These are phyloP conservation scores for Chaetothyriales sp. DNA, from an alignment of 2,329 filamentous ascomycete genomes.

Conservation along the genomic window DNA sequence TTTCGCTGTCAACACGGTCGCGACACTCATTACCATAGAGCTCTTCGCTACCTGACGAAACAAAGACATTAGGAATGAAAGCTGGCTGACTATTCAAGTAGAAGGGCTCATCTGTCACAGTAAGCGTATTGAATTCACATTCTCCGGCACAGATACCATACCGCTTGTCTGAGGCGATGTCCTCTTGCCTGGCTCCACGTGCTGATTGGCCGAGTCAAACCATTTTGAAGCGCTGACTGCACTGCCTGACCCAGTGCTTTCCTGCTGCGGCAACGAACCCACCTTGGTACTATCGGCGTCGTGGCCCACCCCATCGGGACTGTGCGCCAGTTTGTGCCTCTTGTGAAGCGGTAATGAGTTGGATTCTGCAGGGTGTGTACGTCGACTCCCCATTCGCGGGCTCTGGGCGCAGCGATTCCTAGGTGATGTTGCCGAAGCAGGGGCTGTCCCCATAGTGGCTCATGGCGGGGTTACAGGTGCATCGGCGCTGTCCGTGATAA, in stretches of 20 bases:
- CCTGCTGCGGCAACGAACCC: not conserved
- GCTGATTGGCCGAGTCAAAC: slow-evolving; percentile 15
- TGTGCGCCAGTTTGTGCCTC: slow-evolving; percentile 8
- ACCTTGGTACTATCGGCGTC: not conserved
- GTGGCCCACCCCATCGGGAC: not conserved
- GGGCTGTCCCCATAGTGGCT: slow-evolving; percentile 8
- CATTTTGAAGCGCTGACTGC: slow-evolving; percentile 16
- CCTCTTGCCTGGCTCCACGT: slow-evolving; percentile 3
- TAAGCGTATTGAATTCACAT: not conserved
- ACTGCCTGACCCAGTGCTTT: slow-evolving; percentile 5
- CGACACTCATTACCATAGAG: slow-evolving; percentile 18
- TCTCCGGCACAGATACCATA: not conserved
- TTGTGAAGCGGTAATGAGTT: slow-evolving; percentile 10
- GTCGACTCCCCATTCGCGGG: slow-evolving; percentile 5
- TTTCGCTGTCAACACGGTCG: slow-evolving; percentile 39
- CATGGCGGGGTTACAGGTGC: slow-evolving; percentile 2
- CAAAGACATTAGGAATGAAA: slow-evolving; percentile 7
- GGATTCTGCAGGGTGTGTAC: slow-evolving; percentile 6
- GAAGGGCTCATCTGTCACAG: slow-evolving; percentile 21
- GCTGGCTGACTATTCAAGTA: slow-evolving; percentile 19
- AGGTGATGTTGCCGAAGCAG: slow-evolving; percentile 6
- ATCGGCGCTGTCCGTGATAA: not conserved
- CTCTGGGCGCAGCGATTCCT: slow-evolving; percentile 6
- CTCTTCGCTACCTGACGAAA: slow-evolving; percentile 15
- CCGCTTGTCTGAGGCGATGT: not conserved